Percentiles rank a stretch among this genome's conserved stretches.
These are phyloP conservation scores for Claviceps monticola DNA, from an alignment of 2,329 filamentous ascomycete genomes.

Conservation along the genomic window DNA sequence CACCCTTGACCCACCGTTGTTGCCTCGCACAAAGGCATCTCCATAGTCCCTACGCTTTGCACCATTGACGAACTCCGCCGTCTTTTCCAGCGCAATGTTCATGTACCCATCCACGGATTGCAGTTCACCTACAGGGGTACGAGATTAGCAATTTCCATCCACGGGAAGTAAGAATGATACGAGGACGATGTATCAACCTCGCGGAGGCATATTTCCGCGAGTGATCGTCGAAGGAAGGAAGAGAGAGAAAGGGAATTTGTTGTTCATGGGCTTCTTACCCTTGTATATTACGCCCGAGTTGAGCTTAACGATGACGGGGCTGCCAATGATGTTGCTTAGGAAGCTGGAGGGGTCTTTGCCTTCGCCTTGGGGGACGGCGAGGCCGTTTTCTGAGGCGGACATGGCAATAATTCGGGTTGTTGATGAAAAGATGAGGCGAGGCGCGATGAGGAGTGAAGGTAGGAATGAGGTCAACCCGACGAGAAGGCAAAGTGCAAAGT, in stretches of 20 bases:
- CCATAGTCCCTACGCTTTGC: constrained; percentile 72
- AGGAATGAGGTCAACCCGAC: no score
- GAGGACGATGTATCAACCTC: neutral
- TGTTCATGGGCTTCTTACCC: constrained; percentile 37
- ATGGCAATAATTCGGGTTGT: neutral
- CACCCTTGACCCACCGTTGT: constrained; percentile 57
- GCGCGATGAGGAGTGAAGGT: no score
- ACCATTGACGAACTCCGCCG: constrained; percentile 80
- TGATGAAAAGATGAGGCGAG: no score
- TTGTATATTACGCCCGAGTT: constrained; percentile 99
- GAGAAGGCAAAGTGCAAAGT: no score
- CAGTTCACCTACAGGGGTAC: constrained; percentile 54
- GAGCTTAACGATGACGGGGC: constrained; percentile 87
- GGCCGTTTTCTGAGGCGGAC: constrained; percentile 50
- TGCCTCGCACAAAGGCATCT: constrained; percentile 89
- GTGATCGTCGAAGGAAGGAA: neutral
- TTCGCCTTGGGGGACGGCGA: constrained; percentile 45
- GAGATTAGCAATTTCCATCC: neutral
- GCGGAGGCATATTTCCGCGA: neutral
- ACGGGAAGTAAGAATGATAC: no score
- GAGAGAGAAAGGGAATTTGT: no score
- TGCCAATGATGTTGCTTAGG: constrained; percentile 85
- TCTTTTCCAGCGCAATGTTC: constrained; percentile 98
- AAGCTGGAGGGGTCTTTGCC: constrained; percentile 90
- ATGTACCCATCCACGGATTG: constrained; percentile 98